phyloP scores from a whole-genome alignment of 108 stramenopile genomes.

The Discostella stelligeroides region DNA sequence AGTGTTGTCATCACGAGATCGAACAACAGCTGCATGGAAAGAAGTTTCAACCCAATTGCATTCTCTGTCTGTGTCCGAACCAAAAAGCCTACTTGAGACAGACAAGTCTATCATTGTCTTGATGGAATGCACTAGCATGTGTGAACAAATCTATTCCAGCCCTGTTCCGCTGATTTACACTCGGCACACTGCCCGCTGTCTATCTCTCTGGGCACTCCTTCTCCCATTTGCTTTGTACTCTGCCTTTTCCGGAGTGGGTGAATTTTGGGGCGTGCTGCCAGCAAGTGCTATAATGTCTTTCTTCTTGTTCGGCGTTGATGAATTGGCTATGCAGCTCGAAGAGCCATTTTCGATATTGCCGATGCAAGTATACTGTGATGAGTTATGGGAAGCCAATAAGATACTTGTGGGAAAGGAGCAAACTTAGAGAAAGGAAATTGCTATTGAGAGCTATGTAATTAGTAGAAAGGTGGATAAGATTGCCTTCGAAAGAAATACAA shows the following conservation, averaged over 20 bases:
- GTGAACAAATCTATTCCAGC: constrained; percentile 58
- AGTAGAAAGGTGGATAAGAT: neutral
- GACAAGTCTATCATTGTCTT: constrained; percentile 56
- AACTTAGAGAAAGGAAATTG: neutral
- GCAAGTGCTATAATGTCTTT: constrained; percentile 35
- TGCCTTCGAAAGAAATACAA: too few relatives aligned
- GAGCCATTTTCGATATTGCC: constrained; percentile 81
- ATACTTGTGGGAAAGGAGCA: constrained; percentile 3
- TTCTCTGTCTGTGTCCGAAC: constrained; percentile 44
- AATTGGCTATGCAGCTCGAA: constrained; percentile 72
- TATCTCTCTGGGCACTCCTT: constrained; percentile 55
- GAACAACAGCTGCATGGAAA: constrained; percentile 47
- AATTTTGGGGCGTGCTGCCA: constrained; percentile 52
- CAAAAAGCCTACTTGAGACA: constrained; percentile 49
- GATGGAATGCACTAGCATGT: constrained; percentile 37
- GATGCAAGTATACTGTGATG: constrained; percentile 56
- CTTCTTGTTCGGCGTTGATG: constrained; percentile 77
- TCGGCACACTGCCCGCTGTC: constrained; percentile 73
- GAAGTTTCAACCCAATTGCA: constrained; percentile 49
- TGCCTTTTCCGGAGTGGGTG: constrained; percentile 21
- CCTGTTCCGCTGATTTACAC: constrained; percentile 68
- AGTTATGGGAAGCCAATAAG: constrained; percentile 8
- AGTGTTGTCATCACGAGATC: constrained; percentile 31
- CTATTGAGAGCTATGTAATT: neutral
- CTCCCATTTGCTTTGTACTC: constrained; percentile 68